Evolutionary conservation across 2,329 filamentous ascomycete species (phyloP).

Genomic region (Macrophomina pseudophaseolina): DNA sequence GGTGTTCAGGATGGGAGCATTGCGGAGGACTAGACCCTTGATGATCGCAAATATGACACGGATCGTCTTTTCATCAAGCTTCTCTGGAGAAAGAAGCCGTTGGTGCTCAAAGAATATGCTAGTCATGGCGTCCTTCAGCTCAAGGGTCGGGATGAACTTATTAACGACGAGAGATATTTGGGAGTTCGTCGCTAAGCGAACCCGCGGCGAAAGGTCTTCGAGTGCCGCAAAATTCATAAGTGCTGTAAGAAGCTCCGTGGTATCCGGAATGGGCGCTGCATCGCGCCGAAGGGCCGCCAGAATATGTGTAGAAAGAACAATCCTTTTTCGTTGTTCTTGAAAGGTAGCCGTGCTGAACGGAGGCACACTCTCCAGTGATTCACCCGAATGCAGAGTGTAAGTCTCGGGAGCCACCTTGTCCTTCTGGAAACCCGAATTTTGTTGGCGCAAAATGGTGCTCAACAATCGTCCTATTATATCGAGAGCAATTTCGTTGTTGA

Average conservation of each 20-base stretch:
- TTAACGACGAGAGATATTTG: slow-evolving; percentile 55
- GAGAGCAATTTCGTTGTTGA: slow-evolving; percentile 57
- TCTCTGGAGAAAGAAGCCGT: slow-evolving; percentile 40
- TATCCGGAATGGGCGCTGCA: slow-evolving; percentile 38
- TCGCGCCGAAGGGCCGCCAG: slow-evolving; percentile 56
- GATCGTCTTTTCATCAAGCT: slow-evolving; percentile 50
- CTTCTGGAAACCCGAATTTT: slow-evolving; percentile 57
- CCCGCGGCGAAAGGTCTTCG: slow-evolving; percentile 34
- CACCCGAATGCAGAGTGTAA: slow-evolving; percentile 57
- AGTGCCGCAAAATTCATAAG: slow-evolving; percentile 46
- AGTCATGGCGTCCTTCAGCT: slow-evolving; percentile 48
- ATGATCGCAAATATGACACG: slow-evolving; percentile 64
- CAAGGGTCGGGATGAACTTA: slow-evolving; percentile 51
- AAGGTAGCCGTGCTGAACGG: slow-evolving; percentile 40
- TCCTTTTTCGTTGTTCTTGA: slow-evolving; percentile 49
- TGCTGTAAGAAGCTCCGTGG: slow-evolving; percentile 39
- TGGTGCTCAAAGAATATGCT: slow-evolving; percentile 41
- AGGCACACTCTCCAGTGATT: slow-evolving; percentile 36
- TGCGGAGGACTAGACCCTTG: slow-evolving; percentile 65
- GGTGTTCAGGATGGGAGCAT: slow-evolving; percentile 51
- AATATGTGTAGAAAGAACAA: slow-evolving; percentile 63
- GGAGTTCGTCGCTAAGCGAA: slow-evolving; percentile 44
- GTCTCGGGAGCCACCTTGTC: slow-evolving; percentile 58
- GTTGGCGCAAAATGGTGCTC: slow-evolving; percentile 63
- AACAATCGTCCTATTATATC: slow-evolving; percentile 66